Evolutionary conservation across 75 land plant genomes (phyloP).

Genomic region (Adiantum capillusveneris): DNA sequence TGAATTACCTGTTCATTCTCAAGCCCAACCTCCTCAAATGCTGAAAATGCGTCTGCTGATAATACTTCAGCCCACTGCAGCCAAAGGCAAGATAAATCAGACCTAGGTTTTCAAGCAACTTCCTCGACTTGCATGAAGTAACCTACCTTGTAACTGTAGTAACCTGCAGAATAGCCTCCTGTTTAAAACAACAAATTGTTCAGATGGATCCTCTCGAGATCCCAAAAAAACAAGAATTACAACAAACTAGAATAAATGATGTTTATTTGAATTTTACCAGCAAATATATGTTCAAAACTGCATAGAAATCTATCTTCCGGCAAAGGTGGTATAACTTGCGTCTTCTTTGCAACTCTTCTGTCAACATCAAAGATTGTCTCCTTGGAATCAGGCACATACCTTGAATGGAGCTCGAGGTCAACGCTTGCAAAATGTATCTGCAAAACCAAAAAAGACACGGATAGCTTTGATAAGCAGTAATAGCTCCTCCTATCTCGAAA

Average conservation of each 20-base stretch:
- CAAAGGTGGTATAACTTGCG: constrained; percentile 41
- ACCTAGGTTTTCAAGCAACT: too few species aligned
- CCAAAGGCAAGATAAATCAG: not conserved
- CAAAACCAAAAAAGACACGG: too few species aligned
- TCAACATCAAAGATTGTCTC: constrained; percentile 51
- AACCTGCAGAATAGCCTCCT: constrained; percentile 62
- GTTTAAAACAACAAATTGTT: constrained; percentile 7
- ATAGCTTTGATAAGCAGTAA: not conserved
- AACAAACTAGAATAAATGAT: not conserved
- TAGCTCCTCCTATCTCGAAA: too few species aligned
- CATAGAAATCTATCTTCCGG: constrained; percentile 53
- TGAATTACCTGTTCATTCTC: constrained; percentile 50
- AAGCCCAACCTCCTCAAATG: constrained; percentile 89
- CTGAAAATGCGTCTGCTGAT: constrained; percentile 87
- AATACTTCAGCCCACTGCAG: constrained; percentile 91
- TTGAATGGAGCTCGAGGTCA: constrained; percentile 51
- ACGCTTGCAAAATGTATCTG: constrained; percentile 47
- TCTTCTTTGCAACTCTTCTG: constrained; percentile 28
- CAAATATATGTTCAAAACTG: constrained; percentile 57
- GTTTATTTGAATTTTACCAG: constrained; percentile 19
- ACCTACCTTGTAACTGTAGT: constrained; percentile 58
- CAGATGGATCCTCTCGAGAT: too few species aligned
- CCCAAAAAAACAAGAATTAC: too few species aligned
- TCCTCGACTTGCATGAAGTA: too few species aligned
- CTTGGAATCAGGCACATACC: constrained; percentile 36